Evolutionary conservation across 345 rosid species (phyloP), one percentile per base, ranked within the genome.

Genomic region (Eucalyptus regnans): DNA sequence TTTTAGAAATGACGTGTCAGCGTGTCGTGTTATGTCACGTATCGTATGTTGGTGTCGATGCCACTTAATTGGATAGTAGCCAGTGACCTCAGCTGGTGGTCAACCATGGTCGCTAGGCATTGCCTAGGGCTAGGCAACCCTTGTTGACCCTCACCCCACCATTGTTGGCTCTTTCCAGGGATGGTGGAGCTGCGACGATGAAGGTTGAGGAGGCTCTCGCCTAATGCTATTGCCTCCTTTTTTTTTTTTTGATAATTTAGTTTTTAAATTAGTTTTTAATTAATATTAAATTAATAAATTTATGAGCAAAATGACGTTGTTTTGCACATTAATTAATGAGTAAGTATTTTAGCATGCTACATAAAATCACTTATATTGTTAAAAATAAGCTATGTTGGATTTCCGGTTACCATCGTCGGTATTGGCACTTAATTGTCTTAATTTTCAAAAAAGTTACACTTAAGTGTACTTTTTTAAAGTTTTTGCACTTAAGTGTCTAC

Each of bases 391-490:
- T 1, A 51, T 0, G 2, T 51, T 51, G 0, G 22, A 7, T 51
- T 51, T 51, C 0, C 0, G 1, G 2, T 0, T 51, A 51, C 0
- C 22, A 9, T 51, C 1, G 1, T 51, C 0, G 0, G 22, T 51
- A 1, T 51, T 51, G 0, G 0, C 9, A 51, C 0, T 51, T 7
- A 51, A 3, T 8, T 1, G 8, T 51, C 56, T 7, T 1, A 17
- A 51, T 17, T 51, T 51, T 51, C 2, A 51, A 51, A 51, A 50
- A 51, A 17, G 9, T 51, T 0, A 0, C 54, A 51, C 0, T 51
- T 51, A 51, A 51, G 2, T 51, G 1, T 7, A 51, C 22, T 0
- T 51, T 51, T 51, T 50, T 0, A 0, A 51, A 16, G 22, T 51
- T 51, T 51, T 51, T 51, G 2, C 2, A 51, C 2, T 51, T 51